Evolutionary conservation across 2,329 filamentous ascomycete species (phyloP).

Genomic region (Exophiala alcalophila): DNA sequence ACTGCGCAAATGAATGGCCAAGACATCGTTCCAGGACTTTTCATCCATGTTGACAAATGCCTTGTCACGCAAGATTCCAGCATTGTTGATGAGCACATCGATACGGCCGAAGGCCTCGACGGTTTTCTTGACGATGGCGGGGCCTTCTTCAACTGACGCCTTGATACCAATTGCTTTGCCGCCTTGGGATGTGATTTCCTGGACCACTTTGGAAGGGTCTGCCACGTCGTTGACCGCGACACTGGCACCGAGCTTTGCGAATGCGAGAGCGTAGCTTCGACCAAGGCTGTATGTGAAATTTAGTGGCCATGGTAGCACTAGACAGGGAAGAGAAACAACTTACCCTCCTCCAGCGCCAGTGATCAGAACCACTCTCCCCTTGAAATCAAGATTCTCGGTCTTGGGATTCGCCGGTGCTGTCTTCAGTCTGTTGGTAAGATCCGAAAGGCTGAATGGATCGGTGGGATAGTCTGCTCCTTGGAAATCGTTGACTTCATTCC

Average conservation of each 20-base stretch:
- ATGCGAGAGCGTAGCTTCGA: constrained; percentile 81
- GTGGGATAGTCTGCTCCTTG: constrained; percentile 75
- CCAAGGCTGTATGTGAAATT: constrained; percentile 66
- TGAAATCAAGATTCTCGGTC: constrained; percentile 73
- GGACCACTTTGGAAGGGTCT: constrained; percentile 83
- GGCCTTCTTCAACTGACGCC: constrained; percentile 87
- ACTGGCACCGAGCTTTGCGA: constrained; percentile 75
- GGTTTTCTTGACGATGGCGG: constrained; percentile 82
- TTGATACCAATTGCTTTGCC: constrained; percentile 90
- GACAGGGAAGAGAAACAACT: constrained; percentile 33
- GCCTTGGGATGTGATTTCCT: constrained; percentile 84
- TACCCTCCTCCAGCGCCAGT: constrained; percentile 80
- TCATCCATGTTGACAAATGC: constrained; percentile 97
- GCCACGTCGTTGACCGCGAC: constrained; percentile 91
- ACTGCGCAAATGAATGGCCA: constrained; percentile 87
- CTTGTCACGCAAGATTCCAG: constrained; percentile 95
- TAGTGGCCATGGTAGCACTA: constrained; percentile 27
- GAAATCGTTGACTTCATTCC: constrained; percentile 84
- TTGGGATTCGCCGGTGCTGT: constrained; percentile 70
- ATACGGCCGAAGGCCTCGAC: constrained; percentile 91
- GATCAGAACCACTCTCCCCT: constrained; percentile 77
- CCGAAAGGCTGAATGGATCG: constrained; percentile 83
- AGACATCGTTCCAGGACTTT: constrained; percentile 81
- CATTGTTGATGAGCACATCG: constrained; percentile 95
- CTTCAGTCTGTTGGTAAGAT: constrained; percentile 74